Conservation (phyloP, 306 rosid species). For the Arachis hypogaea region DNA sequence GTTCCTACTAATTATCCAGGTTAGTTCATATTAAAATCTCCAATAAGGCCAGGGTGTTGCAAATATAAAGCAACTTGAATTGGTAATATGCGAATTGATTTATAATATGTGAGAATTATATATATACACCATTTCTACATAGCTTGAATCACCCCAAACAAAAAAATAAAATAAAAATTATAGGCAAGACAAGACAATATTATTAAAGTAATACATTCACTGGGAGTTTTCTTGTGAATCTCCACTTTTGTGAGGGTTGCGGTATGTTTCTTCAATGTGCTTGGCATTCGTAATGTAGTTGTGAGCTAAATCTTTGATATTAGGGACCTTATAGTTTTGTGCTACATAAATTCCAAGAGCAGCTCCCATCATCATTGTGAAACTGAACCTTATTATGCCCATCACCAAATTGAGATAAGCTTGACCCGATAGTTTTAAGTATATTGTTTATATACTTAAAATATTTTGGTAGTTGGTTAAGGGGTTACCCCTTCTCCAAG, state of each 20-base stretch:
- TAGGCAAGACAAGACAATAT: background rate
- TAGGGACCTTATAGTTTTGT: slow-evolving; percentile 51
- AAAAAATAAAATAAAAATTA: background rate
- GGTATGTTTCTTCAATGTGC: slow-evolving; percentile 39
- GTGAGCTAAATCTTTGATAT: slow-evolving; percentile 25
- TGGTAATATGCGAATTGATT: background rate
- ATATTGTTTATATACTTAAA: background rate
- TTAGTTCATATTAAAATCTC: too few relatives aligned
- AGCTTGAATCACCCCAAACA: background rate
- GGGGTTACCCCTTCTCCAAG: slow-evolving; percentile 6
- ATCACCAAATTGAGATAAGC: background rate
- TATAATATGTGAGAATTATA: background rate
- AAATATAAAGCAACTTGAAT: background rate
- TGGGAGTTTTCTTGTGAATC: background rate
- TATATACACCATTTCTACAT: background rate
- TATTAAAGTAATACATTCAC: background rate
- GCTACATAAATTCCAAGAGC: slow-evolving; percentile 38
- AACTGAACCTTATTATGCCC: slow-evolving; percentile 39
- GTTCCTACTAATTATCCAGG: too few relatives aligned
- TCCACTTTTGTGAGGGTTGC: slow-evolving; percentile 32
- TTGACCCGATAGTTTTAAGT: too few relatives aligned
- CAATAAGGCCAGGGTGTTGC: too few relatives aligned
- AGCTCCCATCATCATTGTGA: slow-evolving; percentile 36
- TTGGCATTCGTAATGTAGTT: slow-evolving; percentile 27
- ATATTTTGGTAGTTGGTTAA: background rate